A percentile compares a stretch with the other conserved stretches of the same genome.
These are phyloP conservation scores for Fusarium ramigenum DNA, from an alignment of 2,329 filamentous ascomycete genomes.

Conservation along the genomic window DNA sequence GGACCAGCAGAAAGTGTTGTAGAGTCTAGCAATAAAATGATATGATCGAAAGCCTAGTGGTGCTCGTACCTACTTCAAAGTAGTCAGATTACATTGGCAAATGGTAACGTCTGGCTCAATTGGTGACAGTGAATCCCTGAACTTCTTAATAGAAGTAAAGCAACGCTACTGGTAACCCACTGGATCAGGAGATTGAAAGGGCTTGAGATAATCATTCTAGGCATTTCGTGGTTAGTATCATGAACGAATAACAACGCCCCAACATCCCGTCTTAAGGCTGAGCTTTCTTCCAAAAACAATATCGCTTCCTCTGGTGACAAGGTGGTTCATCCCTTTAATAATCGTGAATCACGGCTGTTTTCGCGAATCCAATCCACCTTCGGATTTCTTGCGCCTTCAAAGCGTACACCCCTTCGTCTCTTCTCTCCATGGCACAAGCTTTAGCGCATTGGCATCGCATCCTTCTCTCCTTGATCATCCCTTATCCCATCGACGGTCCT, in stretches of 20 bases:
- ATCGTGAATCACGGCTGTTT: not conserved
- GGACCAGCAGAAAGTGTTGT: accelerated
- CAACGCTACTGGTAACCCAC: accelerated
- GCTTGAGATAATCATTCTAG: accelerated
- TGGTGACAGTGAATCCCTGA: accelerated
- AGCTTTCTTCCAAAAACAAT: accelerated
- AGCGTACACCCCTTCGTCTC: not conserved
- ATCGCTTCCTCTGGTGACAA: accelerated
- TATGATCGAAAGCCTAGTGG: accelerated
- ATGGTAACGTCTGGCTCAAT: accelerated
- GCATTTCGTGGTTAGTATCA: no score
- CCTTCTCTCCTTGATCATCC: not conserved
- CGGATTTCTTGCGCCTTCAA: accelerated
- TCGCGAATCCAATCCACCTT: accelerated
- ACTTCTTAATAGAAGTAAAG: accelerated
- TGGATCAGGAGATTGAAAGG: accelerated
- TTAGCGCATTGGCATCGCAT: not conserved
- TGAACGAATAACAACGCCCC: no score
- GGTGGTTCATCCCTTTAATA: accelerated
- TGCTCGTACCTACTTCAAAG: no score
- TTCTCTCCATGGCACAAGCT: not conserved
- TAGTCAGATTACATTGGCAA: accelerated
- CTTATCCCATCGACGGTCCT: not conserved
- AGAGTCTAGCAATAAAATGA: not conserved
- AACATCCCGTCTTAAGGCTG: accelerated